phyloP scores from a whole-genome alignment of 441 rosid species.

The Capsella rubella region DNA sequence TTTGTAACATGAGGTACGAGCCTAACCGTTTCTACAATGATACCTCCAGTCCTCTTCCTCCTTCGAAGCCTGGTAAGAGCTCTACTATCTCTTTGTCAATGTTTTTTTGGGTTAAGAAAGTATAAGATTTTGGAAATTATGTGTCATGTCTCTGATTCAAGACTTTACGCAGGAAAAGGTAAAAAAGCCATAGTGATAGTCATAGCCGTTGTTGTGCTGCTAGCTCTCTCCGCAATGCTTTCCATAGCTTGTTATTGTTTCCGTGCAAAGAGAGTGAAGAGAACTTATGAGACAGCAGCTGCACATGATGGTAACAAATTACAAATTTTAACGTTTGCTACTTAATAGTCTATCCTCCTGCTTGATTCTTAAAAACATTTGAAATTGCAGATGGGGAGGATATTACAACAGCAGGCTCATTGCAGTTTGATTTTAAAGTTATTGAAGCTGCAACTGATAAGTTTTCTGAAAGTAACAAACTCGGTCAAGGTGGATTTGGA shows the following conservation, averaged over 20 bases:
- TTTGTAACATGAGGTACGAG: not conserved
- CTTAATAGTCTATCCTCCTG: not conserved
- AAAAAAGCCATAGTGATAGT: not conserved
- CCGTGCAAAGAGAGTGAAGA: not conserved
- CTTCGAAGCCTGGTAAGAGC: not conserved
- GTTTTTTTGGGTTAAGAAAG: not conserved
- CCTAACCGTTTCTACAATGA: not conserved
- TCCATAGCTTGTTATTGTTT: not conserved
- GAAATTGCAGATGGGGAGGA: slow-evolving; percentile 3
- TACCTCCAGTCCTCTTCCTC: not conserved
- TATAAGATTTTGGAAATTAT: not conserved
- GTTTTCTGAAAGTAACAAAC: slow-evolving; percentile 41
- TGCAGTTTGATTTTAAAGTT: slow-evolving; percentile 27
- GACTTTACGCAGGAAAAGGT: slow-evolving; percentile 29
- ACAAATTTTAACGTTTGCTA: not conserved
- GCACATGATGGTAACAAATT: not conserved
- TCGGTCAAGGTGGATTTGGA: slow-evolving; percentile 38
- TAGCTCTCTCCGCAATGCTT: slow-evolving; percentile 31
- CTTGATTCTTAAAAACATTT: not conserved
- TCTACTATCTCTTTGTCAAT: not conserved
- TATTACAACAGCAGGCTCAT: slow-evolving; percentile 24
- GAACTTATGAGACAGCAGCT: slow-evolving; percentile 1
- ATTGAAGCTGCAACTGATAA: slow-evolving; percentile 19
- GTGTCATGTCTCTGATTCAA: not conserved
- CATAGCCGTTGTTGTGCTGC: slow-evolving; percentile 33